Evolutionary conservation across 805 yeast species (phyloP), one percentile per base, ranked within the genome.

Genomic region (Brettanomyces naardenensis): DNA sequence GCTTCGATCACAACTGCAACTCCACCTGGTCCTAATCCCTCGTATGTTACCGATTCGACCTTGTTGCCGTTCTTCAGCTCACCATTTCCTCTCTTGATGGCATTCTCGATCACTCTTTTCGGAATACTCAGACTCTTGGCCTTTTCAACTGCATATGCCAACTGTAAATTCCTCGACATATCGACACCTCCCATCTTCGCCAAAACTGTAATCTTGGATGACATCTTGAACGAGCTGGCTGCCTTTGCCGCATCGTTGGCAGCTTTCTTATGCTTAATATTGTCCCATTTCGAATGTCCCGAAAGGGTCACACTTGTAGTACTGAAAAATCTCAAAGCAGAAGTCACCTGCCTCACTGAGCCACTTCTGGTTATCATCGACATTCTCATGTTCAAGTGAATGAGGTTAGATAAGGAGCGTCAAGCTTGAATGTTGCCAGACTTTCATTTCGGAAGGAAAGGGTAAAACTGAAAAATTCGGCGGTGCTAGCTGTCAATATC

Each of bases 201-300:
- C 33, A 92, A 82, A 30, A 83, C 68, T 13, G 83, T 76, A 42
- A 90, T 84, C 49, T 77, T 72, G 32, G 76, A 72, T 5, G 96
- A 81, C 52, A 83, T 66, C 47, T 78, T 75, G 49, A 79, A 81
- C 4, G 86, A 78, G 21, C 76, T 66, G 39, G 76, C 72, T 42
- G 86, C 80, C 56, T 75, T 79, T 41, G 72, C 76, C 17, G 87
- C 84, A 62, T 90, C 98, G 52, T 88, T 87, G 45, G 86, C 85
- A 39, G 95, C 95, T 61, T 90, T 90, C 55, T 84, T 92, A 55
- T 88, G 97, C 54, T 88, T 83, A 48, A 92, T 90, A 34, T 84
- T 86, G 31, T 94, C 85, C 98, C 98, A 90, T 60, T 89, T 90
- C 27, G 86, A 81, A 59, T 90, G 98, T 1, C 98, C 98, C 0